Evolutionary conservation across 2,329 filamentous ascomycete species (phyloP), one percentile per base, ranked within the genome.

Genomic region (Juglanconis oblonga): DNA sequence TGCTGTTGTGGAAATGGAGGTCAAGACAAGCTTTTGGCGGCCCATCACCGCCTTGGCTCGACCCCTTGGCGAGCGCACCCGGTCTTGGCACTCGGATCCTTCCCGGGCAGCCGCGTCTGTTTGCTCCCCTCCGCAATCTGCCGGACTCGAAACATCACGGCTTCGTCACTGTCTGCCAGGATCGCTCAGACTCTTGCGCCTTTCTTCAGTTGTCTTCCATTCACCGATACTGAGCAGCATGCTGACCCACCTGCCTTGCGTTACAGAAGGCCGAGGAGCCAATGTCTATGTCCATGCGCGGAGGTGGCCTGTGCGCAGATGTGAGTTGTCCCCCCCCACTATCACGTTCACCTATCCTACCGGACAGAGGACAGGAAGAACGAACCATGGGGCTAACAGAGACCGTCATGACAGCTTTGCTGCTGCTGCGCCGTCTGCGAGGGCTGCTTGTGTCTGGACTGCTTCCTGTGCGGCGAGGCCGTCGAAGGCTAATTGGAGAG

Each of bases 251-350:
- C 17, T n/a, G n/a, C n/a, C n/a, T n/a, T 17, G 10, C 55, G 44
- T 32, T 36, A 50, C n/a, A 63, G 61, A 61, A 58, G 40, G 55
- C 62, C 3, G 56, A 64, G 49, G 65, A 69, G 59, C 63, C 65
- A 49, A 69, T 69, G 68, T 57, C 64, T 10, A 64, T 64, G 61
- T 61, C 49, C 50, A 48, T 69, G 48, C 68, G 68, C 51, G 68
- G 68, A 31, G 68, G 68, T 24, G 66, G 64, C 52, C 61, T 64
- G 47, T 64, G 47, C 52, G 67, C 64, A 13, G 63, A 63, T 44
- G 59, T 61, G 24, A 58, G 62, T 24, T 14, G 1, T 14, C 11
- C 13, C 32, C 2, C 6, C 11, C 9, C 13, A 1, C 4, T 45
- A n/a, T 14, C n/a, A 29, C 3, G 3, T 8, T 1, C 38, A 33